These are phyloP conservation scores for Jatropha curcas DNA, from an alignment of 345 rosid genomes.

Conservation along the genomic window DNA sequence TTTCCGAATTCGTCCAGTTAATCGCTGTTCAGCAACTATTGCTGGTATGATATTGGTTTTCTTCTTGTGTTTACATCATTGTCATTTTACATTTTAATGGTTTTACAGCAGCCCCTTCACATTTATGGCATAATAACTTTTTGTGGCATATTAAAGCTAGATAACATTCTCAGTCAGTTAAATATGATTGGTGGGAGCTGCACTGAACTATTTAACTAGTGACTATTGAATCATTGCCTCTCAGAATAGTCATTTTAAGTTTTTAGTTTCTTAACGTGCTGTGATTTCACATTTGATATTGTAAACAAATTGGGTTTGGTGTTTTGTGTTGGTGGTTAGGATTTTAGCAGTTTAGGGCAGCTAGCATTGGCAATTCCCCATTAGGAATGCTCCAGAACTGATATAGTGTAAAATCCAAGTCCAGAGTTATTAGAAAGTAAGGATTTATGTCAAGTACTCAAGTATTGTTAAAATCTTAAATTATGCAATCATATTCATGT, in stretches of 20 bases:
- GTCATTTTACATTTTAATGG: background rate
- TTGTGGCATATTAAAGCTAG: background rate
- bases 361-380: background rate
- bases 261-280: background rate
- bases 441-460: background rate
- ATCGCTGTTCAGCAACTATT: slow-evolving; percentile 83
- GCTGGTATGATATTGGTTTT: slow-evolving; percentile 54
- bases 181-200: background rate
- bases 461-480: background rate
- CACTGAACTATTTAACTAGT: background rate
- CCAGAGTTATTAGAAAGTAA: background rate
- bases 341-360: background rate
- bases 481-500: background rate
- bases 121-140: background rate
- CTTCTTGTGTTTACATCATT: background rate
- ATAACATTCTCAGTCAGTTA: background rate
- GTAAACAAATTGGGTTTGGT: background rate
- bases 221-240: background rate
- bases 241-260: background rate
- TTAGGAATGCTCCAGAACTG: background rate
- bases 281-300: background rate
- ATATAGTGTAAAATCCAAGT: background rate
- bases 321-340: background rate
- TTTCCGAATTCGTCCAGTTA: slow-evolving; percentile 87
- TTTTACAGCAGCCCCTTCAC: background rate